Percentiles rank a stretch among this genome's conserved stretches.
These are phyloP conservation scores for Fusarium agapanthi DNA, from an alignment of 2,329 filamentous ascomycete genomes.

Conservation along the genomic window DNA sequence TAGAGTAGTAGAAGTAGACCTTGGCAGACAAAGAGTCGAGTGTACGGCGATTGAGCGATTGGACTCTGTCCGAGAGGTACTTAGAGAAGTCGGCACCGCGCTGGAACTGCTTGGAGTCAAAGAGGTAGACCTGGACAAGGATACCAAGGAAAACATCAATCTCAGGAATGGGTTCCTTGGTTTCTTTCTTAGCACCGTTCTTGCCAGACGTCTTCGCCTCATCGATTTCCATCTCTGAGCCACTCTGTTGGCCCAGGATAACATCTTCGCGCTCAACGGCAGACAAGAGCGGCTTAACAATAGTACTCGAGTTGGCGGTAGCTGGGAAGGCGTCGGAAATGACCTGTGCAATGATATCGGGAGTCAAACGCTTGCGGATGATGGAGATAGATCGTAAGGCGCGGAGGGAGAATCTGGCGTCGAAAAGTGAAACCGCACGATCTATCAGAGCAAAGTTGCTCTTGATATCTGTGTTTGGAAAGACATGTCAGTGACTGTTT, in stretches of 20 bases:
- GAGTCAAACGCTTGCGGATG: conserved; percentile 87
- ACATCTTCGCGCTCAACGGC: conserved; percentile 74
- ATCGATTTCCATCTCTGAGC: conserved; percentile 78
- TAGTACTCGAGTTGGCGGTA: conserved; percentile 66
- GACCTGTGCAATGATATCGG: conserved; percentile 81
- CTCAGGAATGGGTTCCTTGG: conserved; percentile 84
- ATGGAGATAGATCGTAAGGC: conserved; percentile 95
- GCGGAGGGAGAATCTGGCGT: conserved; percentile 92
- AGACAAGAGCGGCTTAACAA: conserved; percentile 74
- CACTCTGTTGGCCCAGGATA: conserved; percentile 65
- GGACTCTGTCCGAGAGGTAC: conserved; percentile 83
- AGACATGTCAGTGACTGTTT: conserved; percentile 32
- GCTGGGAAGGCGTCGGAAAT: conserved; percentile 82
- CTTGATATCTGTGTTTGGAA: conserved; percentile 78
- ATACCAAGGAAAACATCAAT: conserved; percentile 90
- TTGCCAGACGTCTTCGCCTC: conserved; percentile 61
- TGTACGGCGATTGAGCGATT: conserved; percentile 89
- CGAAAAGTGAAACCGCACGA: conserved; percentile 90
- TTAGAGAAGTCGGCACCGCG: conserved; percentile 86
- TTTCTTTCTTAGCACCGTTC: conserved; percentile 69
- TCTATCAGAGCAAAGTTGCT: conserved; percentile 92
- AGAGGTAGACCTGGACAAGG: conserved; percentile 85
- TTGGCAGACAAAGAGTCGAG: conserved; percentile 93
- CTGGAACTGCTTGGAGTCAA: conserved; percentile 83
- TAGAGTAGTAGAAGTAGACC: conserved; percentile 96